Conservation (phyloP, 208 protist species). For the Acanthamoeba healyi region DNA sequence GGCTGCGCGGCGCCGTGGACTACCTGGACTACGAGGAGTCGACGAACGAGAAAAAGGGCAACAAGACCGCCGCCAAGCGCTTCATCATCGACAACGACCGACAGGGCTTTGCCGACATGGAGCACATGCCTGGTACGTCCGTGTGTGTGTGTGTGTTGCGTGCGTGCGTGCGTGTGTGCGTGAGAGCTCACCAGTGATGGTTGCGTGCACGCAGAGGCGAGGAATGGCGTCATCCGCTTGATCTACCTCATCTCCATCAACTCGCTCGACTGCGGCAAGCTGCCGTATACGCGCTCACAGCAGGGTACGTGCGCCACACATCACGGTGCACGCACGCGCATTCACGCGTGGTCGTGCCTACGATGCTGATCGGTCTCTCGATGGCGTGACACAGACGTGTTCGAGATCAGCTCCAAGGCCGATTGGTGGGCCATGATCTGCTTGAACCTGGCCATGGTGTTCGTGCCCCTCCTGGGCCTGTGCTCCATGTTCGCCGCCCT, state of each 20-base stretch:
- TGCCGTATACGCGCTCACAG: conserved; percentile 11
- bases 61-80: conserved; percentile 18
- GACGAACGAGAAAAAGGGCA: not conserved
- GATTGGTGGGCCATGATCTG: conserved; percentile 39
- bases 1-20: not conserved
- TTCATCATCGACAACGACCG: conserved; percentile 27
- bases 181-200: no score
- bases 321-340: not conserved
- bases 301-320: not conserved
- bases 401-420: conserved; percentile 43
- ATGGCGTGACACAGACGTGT: not conserved
- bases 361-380: not conserved
- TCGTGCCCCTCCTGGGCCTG: conserved; percentile 27
- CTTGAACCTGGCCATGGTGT: conserved; percentile 28
- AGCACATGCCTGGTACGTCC: not conserved
- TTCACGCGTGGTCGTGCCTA: no score
- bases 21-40: conserved; percentile 22
- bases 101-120: not conserved
- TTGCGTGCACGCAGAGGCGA: conserved; percentile 4
- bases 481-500: not conserved
- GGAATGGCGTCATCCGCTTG: conserved; percentile 5
- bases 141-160: no score
- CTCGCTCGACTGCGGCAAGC: not conserved
- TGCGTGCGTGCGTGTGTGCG: not conserved
- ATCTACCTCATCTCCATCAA: conserved; percentile 22